A percentile compares a stretch with the other conserved stretches of the same genome.
Conservation (phyloP, 768 basidiomycete genomes). For the Boletales sp. region DNA sequence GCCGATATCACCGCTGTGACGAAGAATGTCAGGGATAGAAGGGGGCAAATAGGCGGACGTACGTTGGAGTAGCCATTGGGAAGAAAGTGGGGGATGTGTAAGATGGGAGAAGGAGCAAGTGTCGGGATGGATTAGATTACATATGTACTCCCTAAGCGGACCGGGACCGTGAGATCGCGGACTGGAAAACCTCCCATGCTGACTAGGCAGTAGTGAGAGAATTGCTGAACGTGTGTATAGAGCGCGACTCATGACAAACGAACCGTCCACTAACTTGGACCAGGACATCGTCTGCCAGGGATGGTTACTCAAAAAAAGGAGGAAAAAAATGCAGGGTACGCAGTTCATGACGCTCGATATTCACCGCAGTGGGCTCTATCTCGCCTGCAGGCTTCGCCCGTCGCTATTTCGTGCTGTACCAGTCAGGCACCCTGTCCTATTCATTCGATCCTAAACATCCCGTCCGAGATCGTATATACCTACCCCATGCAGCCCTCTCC, state of each 20-base stretch:
- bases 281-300: constrained; percentile 52
- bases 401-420: constrained; percentile 70
- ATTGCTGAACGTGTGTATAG: constrained; percentile 14
- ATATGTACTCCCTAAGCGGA: no score
- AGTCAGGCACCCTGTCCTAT: constrained; percentile 70
- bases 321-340: constrained; percentile 85
- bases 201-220: not conserved
- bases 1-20: constrained; percentile 87
- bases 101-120: constrained; percentile 31
- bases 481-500: constrained; percentile 73
- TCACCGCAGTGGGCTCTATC: not conserved
- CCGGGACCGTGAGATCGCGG: no score
- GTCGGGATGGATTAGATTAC: constrained; percentile 24
- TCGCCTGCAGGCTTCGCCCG: constrained; percentile 68
- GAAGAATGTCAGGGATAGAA: constrained; percentile 19
- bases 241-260: constrained; percentile 1
- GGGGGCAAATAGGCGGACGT: constrained; percentile 28
- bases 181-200: not conserved
- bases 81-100: constrained; percentile 29
- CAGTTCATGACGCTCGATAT: not conserved
- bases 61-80: constrained; percentile 48
- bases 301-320: constrained; percentile 83
- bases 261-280: constrained; percentile 2
- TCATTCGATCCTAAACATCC: constrained; percentile 71
- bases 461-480: constrained; percentile 62